Base-by-base conservation (phyloP, 2,329 filamentous ascomycete species). In the Aspergillus melleus region DNA sequence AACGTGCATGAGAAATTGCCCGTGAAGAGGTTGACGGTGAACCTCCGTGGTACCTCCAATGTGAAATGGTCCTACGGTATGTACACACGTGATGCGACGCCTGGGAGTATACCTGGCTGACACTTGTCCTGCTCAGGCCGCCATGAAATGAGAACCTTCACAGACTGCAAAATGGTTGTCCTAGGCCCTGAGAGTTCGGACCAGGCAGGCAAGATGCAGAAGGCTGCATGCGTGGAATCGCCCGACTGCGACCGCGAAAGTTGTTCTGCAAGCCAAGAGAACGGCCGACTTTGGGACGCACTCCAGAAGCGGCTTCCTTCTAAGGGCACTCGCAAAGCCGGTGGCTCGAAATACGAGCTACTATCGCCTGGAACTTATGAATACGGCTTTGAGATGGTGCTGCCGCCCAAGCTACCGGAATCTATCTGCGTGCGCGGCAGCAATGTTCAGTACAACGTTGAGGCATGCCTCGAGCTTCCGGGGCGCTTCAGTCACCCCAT, bases 31-130 rank as follows among this genome's bases (percentile, higher is more conserved):
- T 44, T 64, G 39, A 54, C 55, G 1, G 57, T 64, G 20, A 60
- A 58, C 19, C 52, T 64, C 16, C 57, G 53, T 24, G 62, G 62
- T 1, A 55, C 57, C 11, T 62, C 60, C 22, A 50, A 52, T 51
- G 54, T 64, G n/a, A 52, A 54, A 47, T 64, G 62, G 62, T 60
- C 62, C 16, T 55, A 60, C 46, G 57, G 62, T 64, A 60, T 51
- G 57, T 42, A 12, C 24, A 20, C 26, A 29, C 24, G 22, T 32
- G 6, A 49, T 26, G 52, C 22, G n/a, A 19, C 20, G 5, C n/a
- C 16, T 44, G 26, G 3, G 22, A 22, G 36, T 32, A 14, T 49
- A 46, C 29, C 36, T 16, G 14, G 24, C 53, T 50, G 30, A 58
- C 51, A 39, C 16, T 10, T 42, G 14, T 10, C 29, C 12, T 32